Conservation (phyloP, 495 filamentous ascomycete species). For the Penicillium antarcticum region DNA sequence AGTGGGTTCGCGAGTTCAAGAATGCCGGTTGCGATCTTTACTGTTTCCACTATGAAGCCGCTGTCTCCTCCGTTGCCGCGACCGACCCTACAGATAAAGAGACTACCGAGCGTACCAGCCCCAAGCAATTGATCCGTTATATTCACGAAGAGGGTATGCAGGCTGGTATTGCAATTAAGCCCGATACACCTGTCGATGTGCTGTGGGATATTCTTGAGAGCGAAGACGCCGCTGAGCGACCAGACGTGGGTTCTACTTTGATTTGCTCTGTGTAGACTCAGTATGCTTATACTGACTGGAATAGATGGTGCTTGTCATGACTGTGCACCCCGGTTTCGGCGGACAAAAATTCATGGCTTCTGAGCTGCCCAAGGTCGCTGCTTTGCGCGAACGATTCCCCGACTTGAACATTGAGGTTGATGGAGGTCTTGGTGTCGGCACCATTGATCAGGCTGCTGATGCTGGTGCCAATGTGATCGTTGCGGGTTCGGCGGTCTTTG, state of each 20-base stretch:
- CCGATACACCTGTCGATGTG: conserved; percentile 83
- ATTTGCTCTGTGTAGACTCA: neutral
- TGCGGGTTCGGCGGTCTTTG: conserved; percentile 95
- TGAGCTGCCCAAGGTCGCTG: conserved; percentile 88
- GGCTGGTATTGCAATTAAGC: conserved; percentile 94
- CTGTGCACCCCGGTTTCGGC: conserved; percentile 94
- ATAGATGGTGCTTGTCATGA: conserved; percentile 99
- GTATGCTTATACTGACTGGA: neutral
- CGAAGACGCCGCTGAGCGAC: conserved; percentile 65
- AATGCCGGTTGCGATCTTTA: conserved; percentile 94
- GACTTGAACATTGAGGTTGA: conserved; percentile 96
- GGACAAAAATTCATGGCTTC: conserved; percentile 98
- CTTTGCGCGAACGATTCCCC: conserved; percentile 79
- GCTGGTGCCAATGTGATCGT: conserved; percentile 98
- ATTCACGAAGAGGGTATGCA: conserved; percentile 87
- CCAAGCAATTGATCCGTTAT: conserved; percentile 79
- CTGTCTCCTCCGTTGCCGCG: conserved; percentile 76
- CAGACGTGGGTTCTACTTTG: conserved; percentile 67
- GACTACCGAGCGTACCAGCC: conserved; percentile 64
- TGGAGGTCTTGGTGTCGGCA: conserved; percentile 81
- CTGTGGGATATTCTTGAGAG: conserved; percentile 84
- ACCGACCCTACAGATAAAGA: conserved; percentile 67
- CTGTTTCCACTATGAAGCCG: conserved; percentile 99
- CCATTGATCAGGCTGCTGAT: conserved; percentile 91
- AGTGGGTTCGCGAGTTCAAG: conserved; percentile 95